Evolutionary conservation across 225 moss, liverwort and hornwort genomes (phyloP).

Genomic region (Bryoerythrophyllum caledonicum): DNA sequence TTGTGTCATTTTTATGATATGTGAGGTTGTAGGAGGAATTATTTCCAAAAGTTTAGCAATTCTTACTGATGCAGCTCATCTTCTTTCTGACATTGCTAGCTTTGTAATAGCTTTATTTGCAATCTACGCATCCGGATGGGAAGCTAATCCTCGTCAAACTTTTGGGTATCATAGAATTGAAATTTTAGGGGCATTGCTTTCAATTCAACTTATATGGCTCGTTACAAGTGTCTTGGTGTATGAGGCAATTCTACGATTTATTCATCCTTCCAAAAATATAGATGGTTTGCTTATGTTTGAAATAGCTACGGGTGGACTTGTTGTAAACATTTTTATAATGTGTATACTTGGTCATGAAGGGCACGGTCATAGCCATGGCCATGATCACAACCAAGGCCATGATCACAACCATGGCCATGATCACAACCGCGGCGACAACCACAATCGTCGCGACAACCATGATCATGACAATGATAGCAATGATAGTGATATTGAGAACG

Average conservation of each 20-base stretch:
- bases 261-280: slow-evolving; percentile 39
- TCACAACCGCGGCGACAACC: background rate
- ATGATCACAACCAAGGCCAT: background rate
- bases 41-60: slow-evolving; percentile 70
- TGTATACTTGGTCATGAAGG: slow-evolving; percentile 46
- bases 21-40: slow-evolving; percentile 61
- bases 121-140: slow-evolving; percentile 67
- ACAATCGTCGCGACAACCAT: background rate
- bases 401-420: background rate
- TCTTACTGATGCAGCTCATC: slow-evolving; percentile 66
- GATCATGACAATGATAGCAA: background rate
- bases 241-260: slow-evolving; percentile 65
- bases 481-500: background rate
- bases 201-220: slow-evolving; percentile 77
- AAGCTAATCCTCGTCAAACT: slow-evolving; percentile 57
- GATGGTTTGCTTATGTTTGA: slow-evolving; percentile 72
- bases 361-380: slow-evolving; percentile 36
- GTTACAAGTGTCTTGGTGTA: slow-evolving; percentile 68
- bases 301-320: slow-evolving; percentile 51
- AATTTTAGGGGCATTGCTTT: slow-evolving; percentile 72
- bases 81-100: slow-evolving; percentile 58
- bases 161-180: slow-evolving; percentile 69
- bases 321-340: slow-evolving; percentile 61
- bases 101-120: slow-evolving; percentile 70
- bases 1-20: slow-evolving; percentile 53